Evolutionary conservation across 225 moss, liverwort and hornwort species (phyloP), one percentile per base, ranked within the genome.

Genomic region (Sphagnum contortum): DNA sequence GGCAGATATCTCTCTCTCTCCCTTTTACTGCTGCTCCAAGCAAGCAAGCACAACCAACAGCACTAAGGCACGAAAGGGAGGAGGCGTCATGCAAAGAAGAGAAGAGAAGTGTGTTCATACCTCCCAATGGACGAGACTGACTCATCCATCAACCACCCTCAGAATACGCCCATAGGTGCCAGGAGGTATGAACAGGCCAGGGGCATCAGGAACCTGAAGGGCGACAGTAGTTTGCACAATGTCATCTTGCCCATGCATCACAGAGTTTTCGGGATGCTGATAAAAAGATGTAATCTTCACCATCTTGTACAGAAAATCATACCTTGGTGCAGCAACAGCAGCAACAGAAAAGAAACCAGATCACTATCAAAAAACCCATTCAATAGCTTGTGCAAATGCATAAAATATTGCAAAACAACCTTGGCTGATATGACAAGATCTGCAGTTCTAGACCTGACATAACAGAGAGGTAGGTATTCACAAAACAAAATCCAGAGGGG

Each of bases 101-200:
- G 52, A 52, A 52, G 9, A 5, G 52, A 52, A 52, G 44, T 5
- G 44, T 59, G 58, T 4, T 5, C 5, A 59, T 5, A 92, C 91
- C 89, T 90, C 88, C 96, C 96, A 98, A 55, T 83, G 90, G 47
- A 98, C 92, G 77, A 98, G 92, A 80, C 87, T 85, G 60, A 90
- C 77, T 71, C 86, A 78, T 59, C 81, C 88, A 72, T 83, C 82
- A 65, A 89, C 64, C 61, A 87, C 82, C 77, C 76, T 85, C 68
- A 84, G 71, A 51, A 98, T 79, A 68, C 73, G 81, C 57, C 96
- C 96, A 49, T 74, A 84, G 56, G 90, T 92, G 60, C 90, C 87
- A 64, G 80, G 79, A 66, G 96, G 92, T 62, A 98, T 98, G 72
- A 87, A 83, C 63, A 98, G 72, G 68, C 96, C 96, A 72, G 92